A percentile compares a stretch with the other conserved stretches of the same genome.
phyloP scores from a whole-genome alignment of 306 rosid genomes.

The Trichosanthes truncata region DNA sequence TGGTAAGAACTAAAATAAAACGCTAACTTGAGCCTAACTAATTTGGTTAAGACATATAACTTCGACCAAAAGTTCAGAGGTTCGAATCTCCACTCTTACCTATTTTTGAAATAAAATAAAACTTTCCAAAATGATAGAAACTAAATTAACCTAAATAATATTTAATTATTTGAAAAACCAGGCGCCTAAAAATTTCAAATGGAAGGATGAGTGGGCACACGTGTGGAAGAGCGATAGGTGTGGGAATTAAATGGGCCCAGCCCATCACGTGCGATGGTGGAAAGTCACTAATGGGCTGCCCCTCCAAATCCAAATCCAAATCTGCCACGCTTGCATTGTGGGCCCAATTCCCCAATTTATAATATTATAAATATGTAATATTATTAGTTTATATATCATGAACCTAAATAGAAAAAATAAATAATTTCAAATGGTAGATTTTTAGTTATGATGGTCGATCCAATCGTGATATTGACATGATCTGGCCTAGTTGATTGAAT shows the following conservation, averaged over 20 bases:
- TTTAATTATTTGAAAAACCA: neutral
- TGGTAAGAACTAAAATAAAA: neutral
- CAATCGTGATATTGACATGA: neutral
- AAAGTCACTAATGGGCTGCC: slow-evolving; percentile 11
- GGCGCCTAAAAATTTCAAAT: neutral
- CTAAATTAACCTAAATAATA: neutral
- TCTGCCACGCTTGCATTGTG: slow-evolving; percentile 12
- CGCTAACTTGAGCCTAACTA: neutral
- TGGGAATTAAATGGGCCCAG: slow-evolving; percentile 36
- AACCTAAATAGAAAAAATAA: neutral
- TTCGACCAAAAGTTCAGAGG: neutral
- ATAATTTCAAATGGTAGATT: neutral
- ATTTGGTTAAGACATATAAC: too few relatives aligned
- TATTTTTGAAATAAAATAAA: too few relatives aligned
- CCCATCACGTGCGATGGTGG: slow-evolving; percentile 62
- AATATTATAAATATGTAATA: neutral
- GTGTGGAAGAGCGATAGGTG: slow-evolving; percentile 63
- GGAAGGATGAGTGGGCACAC: slow-evolving; percentile 29
- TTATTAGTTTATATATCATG: neutral
- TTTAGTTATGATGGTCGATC: neutral
- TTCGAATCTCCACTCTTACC: neutral
- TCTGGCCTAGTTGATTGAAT: neutral
- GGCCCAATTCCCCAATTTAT: slow-evolving; percentile 9
- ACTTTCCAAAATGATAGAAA: neutral
- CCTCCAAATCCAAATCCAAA: slow-evolving; percentile 16